A percentile compares a stretch with the other conserved stretches of the same genome.
Conservation (phyloP, 768 basidiomycete species). For the Tremella fuciformis region DNA sequence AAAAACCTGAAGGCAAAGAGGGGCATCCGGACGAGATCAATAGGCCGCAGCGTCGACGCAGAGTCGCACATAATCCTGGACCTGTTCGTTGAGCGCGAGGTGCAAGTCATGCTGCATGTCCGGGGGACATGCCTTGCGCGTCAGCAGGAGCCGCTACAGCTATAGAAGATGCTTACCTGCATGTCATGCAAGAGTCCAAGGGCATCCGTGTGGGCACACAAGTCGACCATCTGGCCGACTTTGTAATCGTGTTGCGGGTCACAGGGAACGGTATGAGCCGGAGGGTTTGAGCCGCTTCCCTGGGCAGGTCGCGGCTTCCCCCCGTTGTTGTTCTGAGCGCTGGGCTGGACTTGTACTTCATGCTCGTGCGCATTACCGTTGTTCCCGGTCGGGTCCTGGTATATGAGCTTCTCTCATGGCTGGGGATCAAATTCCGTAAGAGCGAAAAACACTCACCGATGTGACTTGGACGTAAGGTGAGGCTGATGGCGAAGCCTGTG, state of each 20-base stretch:
- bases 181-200: neutral
- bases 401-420: too few species aligned
- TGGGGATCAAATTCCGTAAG: too few species aligned
- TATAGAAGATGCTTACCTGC: neutral
- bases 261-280: neutral
- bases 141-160: neutral
- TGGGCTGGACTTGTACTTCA: too few species aligned
- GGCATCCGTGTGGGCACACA: neutral
- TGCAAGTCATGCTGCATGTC: slow-evolving; percentile 19
- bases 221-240: slow-evolving; percentile 1
- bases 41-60: too few species aligned
- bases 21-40: too few species aligned
- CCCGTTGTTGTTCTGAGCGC: too few species aligned
- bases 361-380: too few species aligned
- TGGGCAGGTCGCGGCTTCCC: too few species aligned
- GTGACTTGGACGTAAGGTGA: neutral
- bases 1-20: too few species aligned
- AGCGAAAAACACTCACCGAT: too few species aligned
- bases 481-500: neutral
- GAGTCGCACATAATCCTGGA: too few species aligned
- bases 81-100: neutral
- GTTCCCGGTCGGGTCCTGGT: too few species aligned
- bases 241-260: neutral
- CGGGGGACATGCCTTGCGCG: slow-evolving; percentile 18
- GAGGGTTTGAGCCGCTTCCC: neutral